These are phyloP conservation scores for Boletus calvinii DNA, from an alignment of 1,284 basidiomycete species.

Conservation along the genomic window DNA sequence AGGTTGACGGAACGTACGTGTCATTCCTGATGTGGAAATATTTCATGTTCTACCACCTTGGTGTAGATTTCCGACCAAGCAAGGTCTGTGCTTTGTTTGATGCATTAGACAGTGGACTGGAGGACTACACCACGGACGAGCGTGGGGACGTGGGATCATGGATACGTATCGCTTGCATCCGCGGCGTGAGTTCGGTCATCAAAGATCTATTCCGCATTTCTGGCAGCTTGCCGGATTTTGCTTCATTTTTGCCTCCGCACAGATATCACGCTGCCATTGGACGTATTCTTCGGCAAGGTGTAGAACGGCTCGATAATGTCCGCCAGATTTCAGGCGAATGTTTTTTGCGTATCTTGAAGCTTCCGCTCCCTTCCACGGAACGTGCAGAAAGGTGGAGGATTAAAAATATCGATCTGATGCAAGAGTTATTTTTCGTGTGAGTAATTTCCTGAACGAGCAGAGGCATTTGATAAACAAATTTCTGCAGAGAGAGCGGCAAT, in stretches of 20 bases:
- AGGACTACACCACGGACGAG: conserved; percentile 92
- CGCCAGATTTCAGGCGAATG: conserved; percentile 74
- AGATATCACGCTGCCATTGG: conserved; percentile 59
- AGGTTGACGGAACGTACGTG: conserved; percentile 48
- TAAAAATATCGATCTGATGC: conserved; percentile 45
- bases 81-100: conserved; percentile 47
- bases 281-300: conserved; percentile 82
- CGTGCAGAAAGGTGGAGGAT: conserved; percentile 50
- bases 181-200: conserved; percentile 54
- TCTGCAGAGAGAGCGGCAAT: conserved; percentile 32
- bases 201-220: conserved; percentile 48
- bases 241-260: conserved; percentile 58
- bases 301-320: conserved; percentile 90
- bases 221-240: conserved; percentile 41
- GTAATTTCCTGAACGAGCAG: conserved; percentile 20
- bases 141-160: conserved; percentile 98
- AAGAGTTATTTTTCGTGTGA: conserved; percentile 55
- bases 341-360: conserved; percentile 51
- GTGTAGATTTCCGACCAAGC: conserved; percentile 48
- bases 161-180: conserved; percentile 80
- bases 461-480: conserved; percentile 1
- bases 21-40: conserved; percentile 10
- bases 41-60: conserved; percentile 14
- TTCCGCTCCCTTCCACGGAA: conserved; percentile 43
- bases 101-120: conserved; percentile 63